phyloP scores from a whole-genome alignment of 805 yeast genomes.

The Jamesozyma rosinii region DNA sequence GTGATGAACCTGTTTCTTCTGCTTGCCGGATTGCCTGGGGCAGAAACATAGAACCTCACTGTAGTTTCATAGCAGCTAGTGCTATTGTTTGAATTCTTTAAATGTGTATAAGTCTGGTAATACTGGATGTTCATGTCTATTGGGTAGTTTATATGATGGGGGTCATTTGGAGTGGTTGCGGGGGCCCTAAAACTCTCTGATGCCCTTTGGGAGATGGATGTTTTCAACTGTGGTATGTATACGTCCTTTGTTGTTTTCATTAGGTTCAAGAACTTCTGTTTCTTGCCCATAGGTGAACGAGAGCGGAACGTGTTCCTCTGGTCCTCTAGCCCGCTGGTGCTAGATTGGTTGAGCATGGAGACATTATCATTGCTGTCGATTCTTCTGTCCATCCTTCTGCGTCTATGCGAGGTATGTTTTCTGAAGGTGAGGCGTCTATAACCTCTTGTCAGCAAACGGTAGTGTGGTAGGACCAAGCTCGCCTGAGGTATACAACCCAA shows the following conservation, averaged over 20 bases:
- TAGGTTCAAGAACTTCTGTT: conserved; percentile 42
- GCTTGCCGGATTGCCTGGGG: conserved; percentile 56
- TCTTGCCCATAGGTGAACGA: conserved; percentile 19
- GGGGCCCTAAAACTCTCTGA: conserved; percentile 8
- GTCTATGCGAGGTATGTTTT: neutral
- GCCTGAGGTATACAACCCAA: neutral
- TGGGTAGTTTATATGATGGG: conserved; percentile 27
- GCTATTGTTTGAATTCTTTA: conserved; percentile 16
- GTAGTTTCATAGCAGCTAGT: conserved; percentile 37
- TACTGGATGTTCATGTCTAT: conserved; percentile 51
- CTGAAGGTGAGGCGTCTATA: neutral
- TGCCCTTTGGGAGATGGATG: conserved; percentile 41
- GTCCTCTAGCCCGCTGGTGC: neutral
- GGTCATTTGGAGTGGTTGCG: neutral
- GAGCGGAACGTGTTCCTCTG: neutral
- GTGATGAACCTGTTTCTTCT: conserved; percentile 63
- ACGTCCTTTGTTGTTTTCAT: conserved; percentile 48
- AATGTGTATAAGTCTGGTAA: conserved; percentile 47
- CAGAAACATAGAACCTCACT: conserved; percentile 60
- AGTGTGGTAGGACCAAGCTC: neutral
- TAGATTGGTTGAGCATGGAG: neutral
- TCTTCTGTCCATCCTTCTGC: neutral
- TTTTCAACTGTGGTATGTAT: conserved; percentile 45
- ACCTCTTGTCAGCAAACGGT: neutral
- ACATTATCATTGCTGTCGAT: neutral